These are phyloP conservation scores for Zoysia matrella DNA, from an alignment of 202 grass and related monocot genomes.

Conservation along the genomic window DNA sequence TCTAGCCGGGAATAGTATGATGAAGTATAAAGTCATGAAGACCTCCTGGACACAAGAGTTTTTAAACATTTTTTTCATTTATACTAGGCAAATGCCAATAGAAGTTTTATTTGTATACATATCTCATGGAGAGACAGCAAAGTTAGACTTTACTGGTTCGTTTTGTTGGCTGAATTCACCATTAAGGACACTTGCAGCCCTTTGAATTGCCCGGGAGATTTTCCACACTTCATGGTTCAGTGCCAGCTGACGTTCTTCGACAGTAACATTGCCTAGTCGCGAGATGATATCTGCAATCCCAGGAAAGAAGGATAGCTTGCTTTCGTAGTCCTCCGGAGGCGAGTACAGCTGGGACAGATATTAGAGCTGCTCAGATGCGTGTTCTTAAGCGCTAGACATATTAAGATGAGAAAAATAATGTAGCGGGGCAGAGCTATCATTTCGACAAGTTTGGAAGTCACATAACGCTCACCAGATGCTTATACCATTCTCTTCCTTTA, in stretches of 20 bases:
- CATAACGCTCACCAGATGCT: conserved; percentile 71
- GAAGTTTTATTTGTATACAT: not conserved
- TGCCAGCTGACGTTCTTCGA: conserved; percentile 1
- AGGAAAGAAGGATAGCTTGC: conserved; percentile 75
- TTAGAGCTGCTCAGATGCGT: not conserved
- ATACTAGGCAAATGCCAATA: too few species aligned
- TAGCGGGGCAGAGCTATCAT: not conserved
- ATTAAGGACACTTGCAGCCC: conserved; percentile 57
- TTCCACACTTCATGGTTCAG: conserved; percentile 78
- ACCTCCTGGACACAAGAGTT: not conserved
- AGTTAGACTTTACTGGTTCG: not conserved
- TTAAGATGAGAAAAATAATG: not conserved
- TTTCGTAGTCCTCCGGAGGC: conserved; percentile 81
- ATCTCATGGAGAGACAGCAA: conserved; percentile 29
- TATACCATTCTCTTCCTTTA: conserved; percentile 86
- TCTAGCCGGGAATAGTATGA: not conserved
- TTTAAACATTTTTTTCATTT: not conserved
- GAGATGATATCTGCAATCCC: conserved; percentile 76
- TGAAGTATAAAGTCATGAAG: not conserved
- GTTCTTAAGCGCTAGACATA: not conserved
- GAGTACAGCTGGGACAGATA: conserved; percentile 70
- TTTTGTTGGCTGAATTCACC: conserved; percentile 49
- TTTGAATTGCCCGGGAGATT: conserved; percentile 69
- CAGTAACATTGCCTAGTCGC: conserved; percentile 28
- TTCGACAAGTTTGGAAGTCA: not conserved